Base-by-base conservation (phyloP, 2,329 filamentous ascomycete genomes). In the Fusarium falciforme region DNA sequence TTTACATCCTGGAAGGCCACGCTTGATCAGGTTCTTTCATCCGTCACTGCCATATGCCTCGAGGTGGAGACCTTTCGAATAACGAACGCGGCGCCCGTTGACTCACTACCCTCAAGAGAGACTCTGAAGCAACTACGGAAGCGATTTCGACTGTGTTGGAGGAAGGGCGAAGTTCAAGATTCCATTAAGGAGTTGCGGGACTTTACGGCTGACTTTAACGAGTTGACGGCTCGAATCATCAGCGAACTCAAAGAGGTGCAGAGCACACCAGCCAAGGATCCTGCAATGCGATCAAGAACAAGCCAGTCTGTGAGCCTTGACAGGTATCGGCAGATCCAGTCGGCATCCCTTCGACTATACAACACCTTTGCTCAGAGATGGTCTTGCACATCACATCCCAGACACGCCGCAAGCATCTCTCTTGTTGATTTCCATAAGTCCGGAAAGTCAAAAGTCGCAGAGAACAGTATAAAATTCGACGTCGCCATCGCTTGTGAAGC, bases 171-270 rank as follows among this genome's bases (percentile, higher is more conserved):
- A 6, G 55, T 58, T 8, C 55, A 58, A 1, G 55, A 40, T 1
- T 36, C 55, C 0, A 58, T 58, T 11, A 25, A 58, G 5, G 55
- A 58, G 10, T 9, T 58, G 4, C 55, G 55, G 17, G 35, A 58
- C 12, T 58, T 58, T 12, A 58, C 55, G 1, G 10, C 55, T 3
- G 55, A 58, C 33, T 58, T 58, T n/a, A 58, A 58, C 3, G 33
- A 58, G 14, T 17, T 58, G 20, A 58, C 55, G 6, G 2, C 55
- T 12, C 31, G 55, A 2, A 25, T 58, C 6, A 58, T 38, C 33
- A 27, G 7, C 5, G 55, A 58, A 6, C 55, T 58, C 35, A 40
- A 58, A 5, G 55, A 58, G 0, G n/a, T 40, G 9, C 16, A 36
- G 14, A 22, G 16, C 2, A 12, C 22, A 16, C 10, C 9, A 2